Conservation (phyloP, 352 stramenopile species). For the Phytophthora nicotianae region DNA sequence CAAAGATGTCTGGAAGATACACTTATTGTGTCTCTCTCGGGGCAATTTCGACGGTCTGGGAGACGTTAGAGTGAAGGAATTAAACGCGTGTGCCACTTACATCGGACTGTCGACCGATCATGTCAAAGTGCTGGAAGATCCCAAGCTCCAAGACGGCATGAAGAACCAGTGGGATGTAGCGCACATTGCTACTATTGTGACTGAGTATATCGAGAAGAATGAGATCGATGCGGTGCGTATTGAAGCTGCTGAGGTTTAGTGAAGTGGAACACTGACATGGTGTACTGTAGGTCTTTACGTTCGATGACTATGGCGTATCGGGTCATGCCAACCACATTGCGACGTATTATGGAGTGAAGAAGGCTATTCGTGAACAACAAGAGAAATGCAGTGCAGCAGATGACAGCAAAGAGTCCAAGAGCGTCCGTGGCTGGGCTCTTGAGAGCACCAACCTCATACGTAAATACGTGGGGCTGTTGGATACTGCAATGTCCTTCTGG, state of each 20-base stretch:
- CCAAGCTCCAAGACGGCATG: conserved; percentile 89
- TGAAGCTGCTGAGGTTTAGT: neutral
- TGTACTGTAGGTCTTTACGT: conserved; percentile 88
- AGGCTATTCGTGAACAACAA: conserved; percentile 49
- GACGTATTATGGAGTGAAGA: conserved; percentile 61
- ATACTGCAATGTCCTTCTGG: conserved; percentile 62
- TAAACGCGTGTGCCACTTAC: conserved; percentile 58
- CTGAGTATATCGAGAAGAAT: conserved; percentile 57
- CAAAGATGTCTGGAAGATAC: conserved; percentile 52
- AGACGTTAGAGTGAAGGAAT: conserved; percentile 81
- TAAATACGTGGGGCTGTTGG: conserved; percentile 90
- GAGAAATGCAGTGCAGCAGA: conserved; percentile 35
- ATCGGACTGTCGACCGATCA: conserved; percentile 53
- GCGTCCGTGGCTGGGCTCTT: conserved; percentile 62
- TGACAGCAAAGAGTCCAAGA: conserved; percentile 11
- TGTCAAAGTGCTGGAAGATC: conserved; percentile 79
- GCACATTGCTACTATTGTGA: conserved; percentile 69
- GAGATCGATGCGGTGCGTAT: conserved; percentile 65
- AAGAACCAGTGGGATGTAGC: conserved; percentile 67
- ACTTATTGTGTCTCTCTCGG: conserved; percentile 91
- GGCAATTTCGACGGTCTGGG: conserved; percentile 94
- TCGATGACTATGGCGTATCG: conserved; percentile 93
- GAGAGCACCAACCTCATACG: conserved; percentile 78
- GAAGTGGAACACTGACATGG: neutral
- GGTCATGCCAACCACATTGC: conserved; percentile 94